Evolutionary conservation across 169 alveolate species (phyloP).

Genomic region (Plasmodium falciparum): DNA sequence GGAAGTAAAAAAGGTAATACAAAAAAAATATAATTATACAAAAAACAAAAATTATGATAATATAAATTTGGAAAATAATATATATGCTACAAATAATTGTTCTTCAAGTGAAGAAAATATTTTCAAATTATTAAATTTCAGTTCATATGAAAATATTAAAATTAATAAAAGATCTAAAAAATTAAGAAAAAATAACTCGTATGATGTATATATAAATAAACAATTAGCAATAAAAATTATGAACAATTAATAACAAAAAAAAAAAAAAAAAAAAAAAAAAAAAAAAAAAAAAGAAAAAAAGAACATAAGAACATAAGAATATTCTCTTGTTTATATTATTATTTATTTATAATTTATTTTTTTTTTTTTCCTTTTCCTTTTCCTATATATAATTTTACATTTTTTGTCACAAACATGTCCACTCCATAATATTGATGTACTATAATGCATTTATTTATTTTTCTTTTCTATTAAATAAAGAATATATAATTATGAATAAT

Average conservation of each 20-base stretch:
- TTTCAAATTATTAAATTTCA: constrained; percentile 44
- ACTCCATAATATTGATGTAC: too few relatives aligned
- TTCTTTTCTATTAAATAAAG: too few relatives aligned
- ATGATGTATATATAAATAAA: constrained; percentile 49
- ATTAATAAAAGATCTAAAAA: constrained; percentile 12
- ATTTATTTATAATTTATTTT: not conserved
- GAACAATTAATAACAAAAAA: constrained; percentile 11
- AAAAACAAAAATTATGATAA: too few relatives aligned
- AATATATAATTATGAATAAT: too few relatives aligned
- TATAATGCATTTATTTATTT: too few relatives aligned
- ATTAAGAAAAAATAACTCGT: constrained; percentile 9
- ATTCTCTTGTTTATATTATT: constrained; percentile 15
- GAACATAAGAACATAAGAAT: not conserved
- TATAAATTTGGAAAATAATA: not conserved
- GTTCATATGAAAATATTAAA: constrained; percentile 27
- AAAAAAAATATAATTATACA: not conserved
- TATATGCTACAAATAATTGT: constrained; percentile 9
- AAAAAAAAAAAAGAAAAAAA: too few relatives aligned
- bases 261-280: too few relatives aligned
- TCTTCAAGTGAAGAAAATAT: constrained; percentile 53
- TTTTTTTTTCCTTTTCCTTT: not conserved
- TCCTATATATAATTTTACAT: too few relatives aligned
- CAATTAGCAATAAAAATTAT: constrained; percentile 68
- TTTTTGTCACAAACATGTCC: too few relatives aligned
- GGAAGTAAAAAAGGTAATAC: not conserved